Percentiles rank a stretch among this genome's conserved stretches.
phyloP scores from a whole-genome alignment of 192 early-diverging fungal genomes.

The Coemansia sp. region DNA sequence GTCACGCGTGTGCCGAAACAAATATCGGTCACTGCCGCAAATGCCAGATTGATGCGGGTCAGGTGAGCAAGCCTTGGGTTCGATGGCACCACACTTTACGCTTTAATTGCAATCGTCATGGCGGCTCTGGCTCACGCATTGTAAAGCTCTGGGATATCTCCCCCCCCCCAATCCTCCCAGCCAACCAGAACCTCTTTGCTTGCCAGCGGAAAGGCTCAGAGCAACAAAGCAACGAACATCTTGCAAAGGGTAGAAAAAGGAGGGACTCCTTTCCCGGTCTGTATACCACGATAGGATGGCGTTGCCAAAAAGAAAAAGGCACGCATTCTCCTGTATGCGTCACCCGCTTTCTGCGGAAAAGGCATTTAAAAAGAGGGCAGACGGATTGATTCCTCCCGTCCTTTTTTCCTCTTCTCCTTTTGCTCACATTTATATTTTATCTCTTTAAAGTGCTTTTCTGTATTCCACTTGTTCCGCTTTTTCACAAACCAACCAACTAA shows the following conservation, averaged over 20 bases:
- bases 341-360: not conserved
- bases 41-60: slow-evolving; percentile 4
- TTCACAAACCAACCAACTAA: not conserved
- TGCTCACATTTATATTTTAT: not conserved
- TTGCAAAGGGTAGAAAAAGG: too few relatives aligned
- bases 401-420: not conserved
- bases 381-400: not conserved
- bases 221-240: too few relatives aligned
- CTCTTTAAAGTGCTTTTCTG: not conserved
- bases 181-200: too few relatives aligned
- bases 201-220: too few relatives aligned
- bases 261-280: too few relatives aligned
- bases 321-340: too few relatives aligned
- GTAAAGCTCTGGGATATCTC: too few relatives aligned
- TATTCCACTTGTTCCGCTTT: not conserved
- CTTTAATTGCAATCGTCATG: too few relatives aligned
- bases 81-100: not conserved
- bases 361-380: not conserved
- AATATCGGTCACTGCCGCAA: not conserved
- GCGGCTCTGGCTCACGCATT: too few relatives aligned
- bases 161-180: too few relatives aligned
- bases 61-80: not conserved
- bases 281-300: too few relatives aligned
- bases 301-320: too few relatives aligned
- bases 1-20: not conserved